A percentile compares a stretch with the other conserved stretches of the same genome.
Conservation (phyloP, 441 rosid genomes). For the Bruguiera hainesii region DNA sequence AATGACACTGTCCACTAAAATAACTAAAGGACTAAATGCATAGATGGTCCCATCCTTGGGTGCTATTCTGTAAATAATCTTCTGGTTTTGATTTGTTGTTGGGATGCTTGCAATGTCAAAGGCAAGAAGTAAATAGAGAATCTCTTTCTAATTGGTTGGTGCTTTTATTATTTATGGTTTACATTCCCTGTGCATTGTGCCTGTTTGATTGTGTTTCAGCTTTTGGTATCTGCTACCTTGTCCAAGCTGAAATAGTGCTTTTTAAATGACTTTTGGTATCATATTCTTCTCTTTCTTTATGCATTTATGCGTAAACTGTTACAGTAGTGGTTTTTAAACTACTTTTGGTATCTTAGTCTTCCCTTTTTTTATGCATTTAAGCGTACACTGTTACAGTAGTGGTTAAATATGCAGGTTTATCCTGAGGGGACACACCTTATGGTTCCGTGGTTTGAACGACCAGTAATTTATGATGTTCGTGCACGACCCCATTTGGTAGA, state of each 20-base stretch:
- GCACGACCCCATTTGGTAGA: conserved; percentile 71
- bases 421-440: conserved; percentile 78
- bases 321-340: not conserved
- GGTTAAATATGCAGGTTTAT: conserved; percentile 45
- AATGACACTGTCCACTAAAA: no score
- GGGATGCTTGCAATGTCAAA: not conserved
- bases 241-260: no score
- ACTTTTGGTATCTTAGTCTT: not conserved
- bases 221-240: not conserved
- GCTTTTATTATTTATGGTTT: not conserved
- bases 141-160: not conserved
- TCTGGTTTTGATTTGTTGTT: not conserved
- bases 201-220: not conserved
- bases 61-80: no score
- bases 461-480: conserved; percentile 59
- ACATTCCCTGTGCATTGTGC: not conserved
- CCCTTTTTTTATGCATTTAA: not conserved
- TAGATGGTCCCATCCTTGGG: no score
- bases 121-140: not conserved
- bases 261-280: not conserved
- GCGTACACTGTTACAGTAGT: not conserved
- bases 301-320: not conserved
- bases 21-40: no score
- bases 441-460: conserved; percentile 90
- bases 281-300: not conserved